A percentile compares a stretch with the other conserved stretches of the same genome.
phyloP scores from a whole-genome alignment of 768 basidiomycete species.

The Epithele typhae region DNA sequence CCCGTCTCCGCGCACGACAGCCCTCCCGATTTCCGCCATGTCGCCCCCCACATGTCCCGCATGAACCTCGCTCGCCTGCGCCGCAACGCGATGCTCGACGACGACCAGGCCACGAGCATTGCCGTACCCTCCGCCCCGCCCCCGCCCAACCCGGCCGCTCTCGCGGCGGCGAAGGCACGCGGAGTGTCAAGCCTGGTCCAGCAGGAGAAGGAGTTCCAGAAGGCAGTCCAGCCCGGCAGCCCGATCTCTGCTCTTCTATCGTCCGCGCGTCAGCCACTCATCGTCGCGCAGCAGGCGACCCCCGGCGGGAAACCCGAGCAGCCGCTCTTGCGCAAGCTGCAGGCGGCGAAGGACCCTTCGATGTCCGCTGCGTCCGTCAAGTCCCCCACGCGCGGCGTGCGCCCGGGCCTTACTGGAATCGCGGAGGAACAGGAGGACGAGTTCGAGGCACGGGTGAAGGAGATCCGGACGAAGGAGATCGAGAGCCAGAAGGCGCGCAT shows the following conservation, averaged over 20 bases:
- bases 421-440: constrained; percentile 30
- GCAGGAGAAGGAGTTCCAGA: constrained; percentile 95
- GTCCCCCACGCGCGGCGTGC: constrained; percentile 6
- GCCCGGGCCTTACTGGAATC: constrained; percentile 42
- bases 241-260: constrained; percentile 90
- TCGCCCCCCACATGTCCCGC: constrained; percentile 55
- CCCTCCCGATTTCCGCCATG: constrained; percentile 70
- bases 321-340: constrained; percentile 50
- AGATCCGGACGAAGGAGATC: constrained; percentile 62
- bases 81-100: constrained; percentile 58
- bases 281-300: constrained; percentile 46
- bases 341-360: constrained; percentile 36
- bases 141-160: constrained; percentile 7
- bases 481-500: constrained; percentile 91
- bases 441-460: constrained; percentile 36
- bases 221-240: constrained; percentile 90
- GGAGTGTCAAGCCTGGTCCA: constrained; percentile 64
- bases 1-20: constrained; percentile 73
- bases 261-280: constrained; percentile 82
- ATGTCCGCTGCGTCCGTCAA: constrained; percentile 31
- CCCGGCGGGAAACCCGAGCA: constrained; percentile 30
- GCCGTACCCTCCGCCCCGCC: constrained; percentile 34
- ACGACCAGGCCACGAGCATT: constrained; percentile 46
- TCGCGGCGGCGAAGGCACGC: constrained; percentile 21
- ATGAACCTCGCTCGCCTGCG: constrained; percentile 69